A percentile compares a stretch with the other conserved stretches of the same genome.
phyloP scores from a whole-genome alignment of 2,329 filamentous ascomycete species.

The Ophiostoma ips region DNA sequence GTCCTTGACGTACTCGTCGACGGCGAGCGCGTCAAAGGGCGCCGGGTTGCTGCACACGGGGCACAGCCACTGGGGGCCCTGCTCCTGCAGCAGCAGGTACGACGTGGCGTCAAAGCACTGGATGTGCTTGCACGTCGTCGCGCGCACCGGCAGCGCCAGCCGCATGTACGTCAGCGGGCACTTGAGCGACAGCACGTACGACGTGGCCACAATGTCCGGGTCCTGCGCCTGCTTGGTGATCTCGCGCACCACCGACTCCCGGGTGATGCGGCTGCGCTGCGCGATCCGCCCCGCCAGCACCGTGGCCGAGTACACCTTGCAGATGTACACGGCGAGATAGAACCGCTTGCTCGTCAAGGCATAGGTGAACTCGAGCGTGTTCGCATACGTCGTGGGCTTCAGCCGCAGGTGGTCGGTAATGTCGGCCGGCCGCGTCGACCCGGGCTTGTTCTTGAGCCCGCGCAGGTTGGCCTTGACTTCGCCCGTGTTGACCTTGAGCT shows the following conservation, averaged over 20 bases:
- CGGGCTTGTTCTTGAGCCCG: conserved; percentile 89
- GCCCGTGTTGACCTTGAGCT: conserved; percentile 77
- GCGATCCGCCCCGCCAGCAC: conserved; percentile 57
- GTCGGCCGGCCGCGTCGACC: conserved; percentile 85
- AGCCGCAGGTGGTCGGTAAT: conserved; percentile 66
- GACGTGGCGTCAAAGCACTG: conserved; percentile 91
- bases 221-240: conserved; percentile 68
- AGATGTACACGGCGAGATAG: conserved; percentile 60
- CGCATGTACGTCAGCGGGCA: conserved; percentile 82
- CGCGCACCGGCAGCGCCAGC: conserved; percentile 67
- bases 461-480: conserved; percentile 89
- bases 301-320: conserved; percentile 56
- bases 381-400: conserved; percentile 52
- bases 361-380: conserved; percentile 76
- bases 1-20: conserved; percentile 86
- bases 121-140: conserved; percentile 68
- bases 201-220: conserved; percentile 77
- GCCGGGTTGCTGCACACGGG: conserved; percentile 80
- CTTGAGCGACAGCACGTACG: conserved; percentile 78
- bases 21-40: conserved; percentile 66
- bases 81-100: conserved; percentile 87
- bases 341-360: conserved; percentile 80
- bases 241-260: conserved; percentile 57
- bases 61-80: conserved; percentile 93
- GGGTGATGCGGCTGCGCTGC: conserved; percentile 57